A percentile compares a stretch with the other conserved stretches of the same genome.
These are phyloP conservation scores for Ilex paraguariensis DNA, from an alignment of 305 asterid genomes.

Conservation along the genomic window DNA sequence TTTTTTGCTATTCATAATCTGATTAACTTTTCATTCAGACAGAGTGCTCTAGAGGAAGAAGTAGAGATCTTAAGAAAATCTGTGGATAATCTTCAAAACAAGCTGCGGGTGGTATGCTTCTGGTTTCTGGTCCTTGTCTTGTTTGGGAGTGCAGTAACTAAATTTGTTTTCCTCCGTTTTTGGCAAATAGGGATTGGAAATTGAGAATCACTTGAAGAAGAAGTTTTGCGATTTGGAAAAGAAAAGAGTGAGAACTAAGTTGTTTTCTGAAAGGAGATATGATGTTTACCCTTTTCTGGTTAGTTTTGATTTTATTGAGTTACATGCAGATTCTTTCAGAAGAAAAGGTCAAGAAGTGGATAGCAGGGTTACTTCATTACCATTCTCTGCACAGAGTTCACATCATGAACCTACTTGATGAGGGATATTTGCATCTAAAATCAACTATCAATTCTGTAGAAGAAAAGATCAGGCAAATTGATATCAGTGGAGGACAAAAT, in stretches of 20 bases:
- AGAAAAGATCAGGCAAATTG: conserved; percentile 63
- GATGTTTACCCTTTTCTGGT: conserved; percentile 13
- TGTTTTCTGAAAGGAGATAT: conserved; percentile 10
- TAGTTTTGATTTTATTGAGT: conserved; percentile 13
- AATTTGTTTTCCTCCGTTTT: conserved; percentile 10
- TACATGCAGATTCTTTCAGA: conserved; percentile 45
- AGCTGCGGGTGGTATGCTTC: conserved; percentile 56
- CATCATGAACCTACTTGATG: conserved; percentile 56
- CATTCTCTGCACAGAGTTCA: conserved; percentile 50
- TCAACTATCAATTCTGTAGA: conserved; percentile 38
- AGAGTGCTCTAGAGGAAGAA: conserved; percentile 88
- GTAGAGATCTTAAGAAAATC: conserved; percentile 57
- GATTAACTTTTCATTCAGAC: conserved; percentile 64
- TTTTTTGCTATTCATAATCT: conserved; percentile 24
- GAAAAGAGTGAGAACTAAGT: conserved; percentile 47
- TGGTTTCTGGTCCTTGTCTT: conserved; percentile 17
- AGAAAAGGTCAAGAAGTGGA: conserved; percentile 51
- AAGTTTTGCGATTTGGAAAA: conserved; percentile 55
- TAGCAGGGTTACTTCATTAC: conserved; percentile 40
- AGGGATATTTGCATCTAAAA: conserved; percentile 61
- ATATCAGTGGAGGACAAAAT: conserved; percentile 31
- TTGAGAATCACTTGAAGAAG: conserved; percentile 87
- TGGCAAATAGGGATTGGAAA: conserved; percentile 74
- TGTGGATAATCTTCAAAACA: conserved; percentile 60
- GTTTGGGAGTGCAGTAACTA: conserved; percentile 6